Evolutionary conservation across 2,329 filamentous ascomycete species (phyloP), one percentile per base, ranked within the genome.

Genomic region (Pseudogymnoascus sp.): DNA sequence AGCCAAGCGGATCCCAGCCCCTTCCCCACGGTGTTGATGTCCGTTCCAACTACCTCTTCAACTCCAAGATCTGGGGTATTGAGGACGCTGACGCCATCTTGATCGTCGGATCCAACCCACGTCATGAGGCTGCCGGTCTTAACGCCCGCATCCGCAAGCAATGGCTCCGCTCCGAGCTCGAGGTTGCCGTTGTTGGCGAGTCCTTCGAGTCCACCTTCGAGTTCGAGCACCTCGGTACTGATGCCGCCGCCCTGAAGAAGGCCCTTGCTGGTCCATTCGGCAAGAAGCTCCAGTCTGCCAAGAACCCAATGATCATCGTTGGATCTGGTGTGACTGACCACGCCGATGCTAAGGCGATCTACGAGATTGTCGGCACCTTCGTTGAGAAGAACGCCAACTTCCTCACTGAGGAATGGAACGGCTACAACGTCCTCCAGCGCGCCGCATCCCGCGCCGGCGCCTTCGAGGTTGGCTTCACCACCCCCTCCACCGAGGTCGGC

Each of bases 121-220:
- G 94, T 68, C 91, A 96, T 73, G 94, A 99, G 78, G 94, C 94
- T 65, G 91, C 94, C 62, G 91, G 94, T 58, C 83, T 99, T 48
- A 99, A 99, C 72, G 92, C 93, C 66, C 90, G 94, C 68, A 99
- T 99, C 73, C 86, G 94, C 72, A 99, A 99, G 82, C 92, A 97
- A 76, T 99, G 93, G 89, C 81, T 99, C 69, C 88, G 92, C 69
- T 97, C 94, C 36, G 92, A 97, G 69, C 85, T 99, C 25, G 89
- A 97, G 75, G 86, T 99, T 70, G 94, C 88, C 67, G 85, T 97
- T 63, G 87, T 99, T 68, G 94, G 94, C 66, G 89, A 97, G 79
- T 78, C 87, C 39, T 99, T 93, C 75, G 86, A 96, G 58, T 96
- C 92, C 62, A 99, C 92, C 33, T 99, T 97, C 72, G 92, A 96